Evolutionary conservation across 257 asterid genomes (phyloP).

Genomic region (Nicotiana attenuata): DNA sequence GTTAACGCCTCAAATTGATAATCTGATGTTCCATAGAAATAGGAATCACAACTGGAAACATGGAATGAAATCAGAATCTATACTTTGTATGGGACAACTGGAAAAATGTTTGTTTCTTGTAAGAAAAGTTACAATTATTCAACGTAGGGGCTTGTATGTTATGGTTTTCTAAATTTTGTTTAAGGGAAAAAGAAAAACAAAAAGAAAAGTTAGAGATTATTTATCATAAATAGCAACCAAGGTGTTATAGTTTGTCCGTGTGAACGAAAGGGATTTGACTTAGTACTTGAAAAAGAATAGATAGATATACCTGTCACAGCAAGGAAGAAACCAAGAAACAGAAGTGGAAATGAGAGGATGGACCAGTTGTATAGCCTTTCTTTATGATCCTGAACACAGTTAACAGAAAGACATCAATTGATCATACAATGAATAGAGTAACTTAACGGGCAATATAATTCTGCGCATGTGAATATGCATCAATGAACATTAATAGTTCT

Average conservation of each 20-base stretch:
- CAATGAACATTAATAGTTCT: neutral
- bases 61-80: no score
- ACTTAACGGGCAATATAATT: neutral
- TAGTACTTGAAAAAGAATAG: neutral
- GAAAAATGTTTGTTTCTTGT: no score
- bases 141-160: no score
- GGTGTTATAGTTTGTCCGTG: neutral
- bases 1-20: no score
- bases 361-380: conserved; percentile 67
- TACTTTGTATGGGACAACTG: no score
- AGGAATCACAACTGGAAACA: neutral
- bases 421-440: neutral
- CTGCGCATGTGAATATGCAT: neutral
- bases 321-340: conserved; percentile 57
- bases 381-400: conserved; percentile 50
- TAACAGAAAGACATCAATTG: neutral
- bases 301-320: conserved; percentile 44
- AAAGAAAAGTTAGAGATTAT: no score
- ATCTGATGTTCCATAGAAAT: no score
- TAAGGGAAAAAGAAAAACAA: no score
- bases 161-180: no score
- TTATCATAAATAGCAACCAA: no score
- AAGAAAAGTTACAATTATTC: no score
- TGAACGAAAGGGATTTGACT: neutral
- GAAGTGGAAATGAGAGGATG: conserved; percentile 40